Base-by-base conservation (phyloP, 2,329 filamentous ascomycete genomes). In the Blumeriella jaapii region DNA sequence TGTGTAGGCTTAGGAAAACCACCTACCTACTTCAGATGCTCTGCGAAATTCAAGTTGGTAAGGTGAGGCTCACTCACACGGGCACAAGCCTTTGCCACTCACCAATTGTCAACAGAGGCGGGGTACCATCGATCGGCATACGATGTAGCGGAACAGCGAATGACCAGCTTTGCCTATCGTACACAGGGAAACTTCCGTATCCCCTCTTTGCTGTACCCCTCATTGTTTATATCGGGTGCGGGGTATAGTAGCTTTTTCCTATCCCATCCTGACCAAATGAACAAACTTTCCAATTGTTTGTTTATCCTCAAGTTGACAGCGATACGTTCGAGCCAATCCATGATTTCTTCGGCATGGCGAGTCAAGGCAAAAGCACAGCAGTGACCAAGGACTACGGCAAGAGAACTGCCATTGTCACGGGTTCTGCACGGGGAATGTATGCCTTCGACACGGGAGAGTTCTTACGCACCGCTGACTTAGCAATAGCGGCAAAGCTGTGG, bases 401-500 rank as follows among this genome's bases (percentile, higher is more conserved):
- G 25, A 44, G 57, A 38, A 56, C 54, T 14, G 59, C 49, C 1
- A 61, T 62, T 33, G 54, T 62, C 2, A 62, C 59, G 6, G 59
- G 59, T 10, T 61, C 59, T 16, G 52, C 52, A 15, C 50, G 58
- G 19, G 59, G 59, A 45, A 61, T 61, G 59, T 60, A 50, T 37
- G 58, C 10, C 3, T 27, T 6, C 11, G n/a, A n/a, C n/a, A n/a
- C n/a, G n/a, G n/a, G n/a, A n/a, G n/a, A n/a, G n/a, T 6, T 26
- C 6, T 8, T 20, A 13, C 13, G 8, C 18, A 22, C 16, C 11
- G 3, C 16, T 22, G n/a, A 14, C 18, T 35, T 25, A 35, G 4
- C 13, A 24, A 9, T n/a, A 8, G 73, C 44, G 74, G 74, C 29
- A 71, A 69, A 47, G 65, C 71, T 13, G 75, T 78, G 34, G 76